Evolutionary conservation across 345 rosid species (phyloP).

Genomic region (Sonneratia alba): DNA sequence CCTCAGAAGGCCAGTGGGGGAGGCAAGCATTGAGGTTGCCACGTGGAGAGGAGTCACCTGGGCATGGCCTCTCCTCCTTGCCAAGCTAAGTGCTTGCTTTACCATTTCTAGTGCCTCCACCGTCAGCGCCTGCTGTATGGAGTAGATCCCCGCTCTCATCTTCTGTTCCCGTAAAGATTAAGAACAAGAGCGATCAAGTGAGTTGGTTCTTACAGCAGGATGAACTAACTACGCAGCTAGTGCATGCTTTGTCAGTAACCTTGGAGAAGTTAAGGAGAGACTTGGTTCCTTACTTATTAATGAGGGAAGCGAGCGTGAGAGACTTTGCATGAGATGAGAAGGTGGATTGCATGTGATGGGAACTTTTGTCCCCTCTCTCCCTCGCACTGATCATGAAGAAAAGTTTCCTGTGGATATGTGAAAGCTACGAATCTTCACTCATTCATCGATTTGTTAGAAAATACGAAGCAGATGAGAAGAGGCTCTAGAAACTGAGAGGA

Average conservation of each 20-base stretch:
- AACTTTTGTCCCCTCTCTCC: slow-evolving; percentile 11
- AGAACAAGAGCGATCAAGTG: too few species aligned
- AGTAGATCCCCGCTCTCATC: slow-evolving; percentile 58
- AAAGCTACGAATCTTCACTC: slow-evolving; percentile 13
- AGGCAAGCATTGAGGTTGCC: slow-evolving; percentile 57
- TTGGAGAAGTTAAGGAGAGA: too few species aligned
- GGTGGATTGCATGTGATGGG: slow-evolving; percentile 62
- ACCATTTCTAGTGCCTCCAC: slow-evolving; percentile 42
- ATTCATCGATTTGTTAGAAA: background rate
- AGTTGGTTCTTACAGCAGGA: background rate
- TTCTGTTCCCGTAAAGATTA: background rate
- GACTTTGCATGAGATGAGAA: slow-evolving; percentile 16
- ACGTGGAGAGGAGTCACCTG: slow-evolving; percentile 76
- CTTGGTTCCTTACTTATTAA: slow-evolving; percentile 54
- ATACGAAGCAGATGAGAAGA: background rate
- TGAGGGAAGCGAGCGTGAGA: slow-evolving; percentile 23
- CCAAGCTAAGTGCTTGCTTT: slow-evolving; percentile 53
- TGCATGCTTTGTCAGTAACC: too few species aligned
- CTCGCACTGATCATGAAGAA: background rate
- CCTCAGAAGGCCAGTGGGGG: slow-evolving; percentile 44
- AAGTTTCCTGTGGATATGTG: slow-evolving; percentile 27
- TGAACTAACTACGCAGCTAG: too few species aligned
- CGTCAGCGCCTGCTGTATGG: slow-evolving; percentile 49
- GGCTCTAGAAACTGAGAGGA: slow-evolving; percentile 16
- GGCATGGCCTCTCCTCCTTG: slow-evolving; percentile 58